phyloP scores from a whole-genome alignment of 805 yeast species.

The Candida incommunis region DNA sequence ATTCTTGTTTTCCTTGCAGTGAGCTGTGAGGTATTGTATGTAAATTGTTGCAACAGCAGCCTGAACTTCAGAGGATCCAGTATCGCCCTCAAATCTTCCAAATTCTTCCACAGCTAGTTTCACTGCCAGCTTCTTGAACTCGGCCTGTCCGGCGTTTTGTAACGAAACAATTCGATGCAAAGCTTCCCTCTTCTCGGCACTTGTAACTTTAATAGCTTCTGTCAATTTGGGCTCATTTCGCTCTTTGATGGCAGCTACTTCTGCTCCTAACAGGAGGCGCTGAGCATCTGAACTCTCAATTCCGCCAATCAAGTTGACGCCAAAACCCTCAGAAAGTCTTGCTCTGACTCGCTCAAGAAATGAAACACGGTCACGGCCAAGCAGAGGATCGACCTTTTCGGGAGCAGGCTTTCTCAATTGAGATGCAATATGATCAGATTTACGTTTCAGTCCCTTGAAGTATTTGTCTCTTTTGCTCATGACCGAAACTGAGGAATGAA shows the following conservation, averaged over 20 bases:
- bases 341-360: slow-evolving; percentile 56
- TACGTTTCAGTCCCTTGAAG: neutral
- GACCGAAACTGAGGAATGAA: neutral
- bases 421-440: neutral
- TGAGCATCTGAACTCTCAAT: slow-evolving; percentile 54
- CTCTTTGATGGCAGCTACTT: slow-evolving; percentile 31
- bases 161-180: slow-evolving; percentile 58
- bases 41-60: slow-evolving; percentile 80
- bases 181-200: slow-evolving; percentile 50
- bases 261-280: slow-evolving; percentile 64
- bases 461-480: neutral
- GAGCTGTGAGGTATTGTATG: slow-evolving; percentile 65
- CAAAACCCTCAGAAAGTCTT: slow-evolving; percentile 44
- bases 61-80: slow-evolving; percentile 92
- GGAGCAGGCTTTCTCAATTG: slow-evolving; percentile 4
- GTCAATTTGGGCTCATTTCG: slow-evolving; percentile 17
- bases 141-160: slow-evolving; percentile 51
- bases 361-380: slow-evolving; percentile 54
- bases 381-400: slow-evolving; percentile 63
- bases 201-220: slow-evolving; percentile 10
- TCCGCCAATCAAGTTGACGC: slow-evolving; percentile 42
- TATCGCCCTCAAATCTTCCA: slow-evolving; percentile 73
- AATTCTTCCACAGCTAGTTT: slow-evolving; percentile 65
- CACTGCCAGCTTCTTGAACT: slow-evolving; percentile 43
- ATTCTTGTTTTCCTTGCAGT: slow-evolving; percentile 53